These are phyloP conservation scores for Orbilia oligospora DNA, from an alignment of 2,329 filamentous ascomycete species.

Conservation along the genomic window DNA sequence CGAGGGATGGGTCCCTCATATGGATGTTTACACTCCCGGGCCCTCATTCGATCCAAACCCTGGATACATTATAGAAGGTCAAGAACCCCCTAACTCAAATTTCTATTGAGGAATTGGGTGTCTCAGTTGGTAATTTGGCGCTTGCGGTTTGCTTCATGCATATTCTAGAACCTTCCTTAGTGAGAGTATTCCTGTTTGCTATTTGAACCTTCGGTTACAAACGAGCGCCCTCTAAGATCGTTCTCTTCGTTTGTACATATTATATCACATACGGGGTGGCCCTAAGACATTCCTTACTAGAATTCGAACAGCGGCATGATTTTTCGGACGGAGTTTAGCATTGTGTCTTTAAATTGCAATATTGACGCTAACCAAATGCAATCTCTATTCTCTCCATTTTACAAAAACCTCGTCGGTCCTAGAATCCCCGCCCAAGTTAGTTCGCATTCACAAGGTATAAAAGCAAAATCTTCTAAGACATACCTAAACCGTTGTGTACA, in stretches of 20 bases:
- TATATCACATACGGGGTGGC: not conserved
- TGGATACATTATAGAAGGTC: not conserved
- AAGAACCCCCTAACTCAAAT: too few relatives aligned
- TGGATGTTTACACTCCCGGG: constrained; percentile 8
- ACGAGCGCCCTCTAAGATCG: not conserved
- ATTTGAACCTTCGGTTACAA: not conserved
- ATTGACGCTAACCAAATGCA: not conserved
- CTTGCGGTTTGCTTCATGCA: not conserved
- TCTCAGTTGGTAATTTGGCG: constrained; percentile 7
- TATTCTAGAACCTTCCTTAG: not conserved
- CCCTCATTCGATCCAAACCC: not conserved
- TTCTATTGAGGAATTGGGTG: too few relatives aligned
- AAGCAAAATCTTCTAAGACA: not conserved
- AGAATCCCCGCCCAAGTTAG: not conserved
- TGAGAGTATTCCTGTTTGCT: not conserved
- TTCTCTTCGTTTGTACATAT: constrained; percentile 4
- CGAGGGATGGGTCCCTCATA: constrained; percentile 15
- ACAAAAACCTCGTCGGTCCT: constrained; percentile 86
- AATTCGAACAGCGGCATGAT: not conserved
- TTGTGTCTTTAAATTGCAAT: not conserved
- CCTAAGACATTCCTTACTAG: not conserved
- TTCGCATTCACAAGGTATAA: not conserved
- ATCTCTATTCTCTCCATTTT: constrained; percentile 77
- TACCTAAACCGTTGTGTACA: constrained; percentile 81
- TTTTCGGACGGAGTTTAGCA: not conserved